Evolutionary conservation across 768 basidiomycete genomes (phyloP).

Genomic region (Termitomyces heimii): DNA sequence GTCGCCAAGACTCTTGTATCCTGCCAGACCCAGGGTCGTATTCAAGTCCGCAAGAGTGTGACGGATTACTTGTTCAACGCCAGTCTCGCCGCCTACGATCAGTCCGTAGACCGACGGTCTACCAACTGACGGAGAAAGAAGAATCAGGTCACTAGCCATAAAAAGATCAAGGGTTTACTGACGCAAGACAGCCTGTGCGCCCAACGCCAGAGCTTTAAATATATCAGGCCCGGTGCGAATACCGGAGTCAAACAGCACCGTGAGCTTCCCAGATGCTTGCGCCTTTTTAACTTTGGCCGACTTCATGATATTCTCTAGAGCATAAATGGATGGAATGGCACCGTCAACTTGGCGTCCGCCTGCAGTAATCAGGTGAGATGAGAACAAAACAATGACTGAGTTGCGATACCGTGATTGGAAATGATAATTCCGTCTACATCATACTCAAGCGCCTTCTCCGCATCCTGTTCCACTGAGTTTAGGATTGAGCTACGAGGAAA

Average conservation of each 20-base stretch:
- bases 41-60: slow-evolving; percentile 67
- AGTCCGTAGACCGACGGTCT: slow-evolving; percentile 76
- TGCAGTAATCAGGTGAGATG: slow-evolving; percentile 15
- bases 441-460: slow-evolving; percentile 58
- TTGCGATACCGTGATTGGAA: slow-evolving; percentile 65
- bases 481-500: background rate
- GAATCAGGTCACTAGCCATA: slow-evolving; percentile 1
- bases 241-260: slow-evolving; percentile 75
- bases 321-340: slow-evolving; percentile 65
- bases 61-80: slow-evolving; percentile 69
- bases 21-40: slow-evolving; percentile 54
- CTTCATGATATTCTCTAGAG: slow-evolving; percentile 61
- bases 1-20: slow-evolving; percentile 52
- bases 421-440: slow-evolving; percentile 72
- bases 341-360: slow-evolving; percentile 78
- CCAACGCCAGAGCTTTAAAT: slow-evolving; percentile 79
- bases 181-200: slow-evolving; percentile 79
- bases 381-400: background rate
- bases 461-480: slow-evolving; percentile 39
- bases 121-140: slow-evolving; percentile 49
- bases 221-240: slow-evolving; percentile 82
- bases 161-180: slow-evolving; percentile 22
- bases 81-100: slow-evolving; percentile 61
- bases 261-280: slow-evolving; percentile 54
- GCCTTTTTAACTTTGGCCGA: slow-evolving; percentile 54